Conservation (phyloP, 2,329 filamentous ascomycete genomes). For the Trichophyton rubrum region DNA sequence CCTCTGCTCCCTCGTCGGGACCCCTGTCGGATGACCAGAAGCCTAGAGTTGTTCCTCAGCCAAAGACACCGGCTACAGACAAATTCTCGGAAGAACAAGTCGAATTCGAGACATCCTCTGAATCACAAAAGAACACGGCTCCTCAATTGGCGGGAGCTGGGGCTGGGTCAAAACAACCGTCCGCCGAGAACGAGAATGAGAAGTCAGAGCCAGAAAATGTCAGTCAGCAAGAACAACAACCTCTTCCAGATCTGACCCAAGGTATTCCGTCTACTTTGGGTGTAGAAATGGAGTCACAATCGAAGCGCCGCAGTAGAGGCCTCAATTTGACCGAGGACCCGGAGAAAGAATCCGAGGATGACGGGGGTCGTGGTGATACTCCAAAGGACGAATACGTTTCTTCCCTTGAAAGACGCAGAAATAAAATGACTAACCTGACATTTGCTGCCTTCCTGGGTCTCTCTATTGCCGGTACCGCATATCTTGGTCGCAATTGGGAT, state of each 20-base stretch:
- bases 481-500: conserved; percentile 81
- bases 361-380: conserved; percentile 47
- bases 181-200: neutral
- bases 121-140: conserved; percentile 22
- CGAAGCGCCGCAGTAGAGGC: conserved; percentile 24
- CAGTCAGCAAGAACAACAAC: conserved; percentile 30
- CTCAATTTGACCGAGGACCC: conserved; percentile 45
- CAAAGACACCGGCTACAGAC: conserved; percentile 10
- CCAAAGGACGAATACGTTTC: conserved; percentile 78
- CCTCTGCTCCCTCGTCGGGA: conserved; percentile 9
- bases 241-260: conserved; percentile 81
- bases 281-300: conserved; percentile 50
- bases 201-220: neutral
- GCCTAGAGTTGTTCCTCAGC: conserved; percentile 12
- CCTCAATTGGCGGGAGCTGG: conserved; percentile 19
- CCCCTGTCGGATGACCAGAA: conserved; percentile 19
- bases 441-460: conserved; percentile 50
- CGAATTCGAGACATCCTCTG: conserved; percentile 27
- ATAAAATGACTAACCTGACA: conserved; percentile 61
- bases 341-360: conserved; percentile 30
- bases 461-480: conserved; percentile 49
- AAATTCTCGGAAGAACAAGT: conserved; percentile 26
- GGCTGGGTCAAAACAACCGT: conserved; percentile 13
- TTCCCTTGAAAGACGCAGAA: conserved; percentile 71
- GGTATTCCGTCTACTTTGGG: conserved; percentile 87